These are phyloP conservation scores for Leccinum boreale DNA, from an alignment of 768 basidiomycete genomes.

Conservation along the genomic window DNA sequence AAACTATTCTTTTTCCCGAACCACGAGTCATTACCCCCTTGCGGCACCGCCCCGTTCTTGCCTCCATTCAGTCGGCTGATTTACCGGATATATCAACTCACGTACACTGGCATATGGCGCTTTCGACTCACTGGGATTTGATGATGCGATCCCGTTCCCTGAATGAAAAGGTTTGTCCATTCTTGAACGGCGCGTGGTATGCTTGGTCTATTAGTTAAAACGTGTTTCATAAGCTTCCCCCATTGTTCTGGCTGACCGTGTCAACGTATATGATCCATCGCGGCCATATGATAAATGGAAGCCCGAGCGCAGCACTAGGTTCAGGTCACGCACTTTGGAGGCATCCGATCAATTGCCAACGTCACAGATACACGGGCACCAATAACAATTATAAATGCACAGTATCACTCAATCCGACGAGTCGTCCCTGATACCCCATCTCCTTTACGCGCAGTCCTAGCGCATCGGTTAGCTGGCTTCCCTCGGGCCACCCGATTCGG, in stretches of 20 bases:
- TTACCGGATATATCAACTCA: constrained; percentile 30
- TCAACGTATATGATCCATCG: constrained; percentile 26
- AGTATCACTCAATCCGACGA: constrained; percentile 17
- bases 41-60: constrained; percentile 25
- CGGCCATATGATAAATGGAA: constrained; percentile 35
- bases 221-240: constrained; percentile 30
- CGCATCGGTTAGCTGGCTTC: constrained; percentile 18
- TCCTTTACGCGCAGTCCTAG: constrained; percentile 10
- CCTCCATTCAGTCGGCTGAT: constrained; percentile 24
- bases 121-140: constrained; percentile 14
- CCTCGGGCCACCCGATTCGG: constrained; percentile 21
- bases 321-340: constrained; percentile 27
- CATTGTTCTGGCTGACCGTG: constrained; percentile 21
- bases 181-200: constrained; percentile 16
- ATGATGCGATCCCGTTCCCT: constrained; percentile 15
- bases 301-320: constrained; percentile 27
- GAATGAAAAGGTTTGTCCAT: constrained; percentile 18
- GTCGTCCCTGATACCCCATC: constrained; percentile 29
- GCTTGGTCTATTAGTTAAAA: constrained; percentile 22
- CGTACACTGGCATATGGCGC: constrained; percentile 7
- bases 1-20: constrained; percentile 22
- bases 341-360: constrained; percentile 32
- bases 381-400: constrained; percentile 27
- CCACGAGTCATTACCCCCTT: constrained; percentile 17
- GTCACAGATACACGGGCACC: constrained; percentile 22